These are phyloP conservation scores for Aspergillus carlsbadensis DNA, from an alignment of 495 filamentous ascomycete species.

Conservation along the genomic window DNA sequence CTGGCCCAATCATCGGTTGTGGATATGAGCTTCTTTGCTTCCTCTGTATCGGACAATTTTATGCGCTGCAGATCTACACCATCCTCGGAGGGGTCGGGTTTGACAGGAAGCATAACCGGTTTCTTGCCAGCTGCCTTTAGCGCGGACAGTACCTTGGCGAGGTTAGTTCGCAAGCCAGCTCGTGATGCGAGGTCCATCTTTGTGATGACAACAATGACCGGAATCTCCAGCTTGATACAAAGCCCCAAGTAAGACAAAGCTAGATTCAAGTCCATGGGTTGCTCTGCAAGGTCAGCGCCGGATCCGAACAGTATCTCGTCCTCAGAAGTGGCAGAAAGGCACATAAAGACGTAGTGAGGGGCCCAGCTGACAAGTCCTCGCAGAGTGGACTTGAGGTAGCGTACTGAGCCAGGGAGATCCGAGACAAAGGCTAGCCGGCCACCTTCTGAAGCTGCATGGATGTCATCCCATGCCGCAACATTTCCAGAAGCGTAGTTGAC, in stretches of 20 bases:
- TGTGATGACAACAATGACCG: constrained; percentile 79
- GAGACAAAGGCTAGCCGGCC: constrained; percentile 83
- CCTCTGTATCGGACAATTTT: constrained; percentile 43
- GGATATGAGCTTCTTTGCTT: constrained; percentile 49
- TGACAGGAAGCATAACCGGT: constrained; percentile 62
- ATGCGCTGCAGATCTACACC: constrained; percentile 37
- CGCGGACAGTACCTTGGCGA: constrained; percentile 71
- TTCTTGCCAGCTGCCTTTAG: constrained; percentile 73
- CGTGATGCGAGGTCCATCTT: constrained; percentile 87
- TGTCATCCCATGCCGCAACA: constrained; percentile 91
- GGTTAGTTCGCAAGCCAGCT: constrained; percentile 59
- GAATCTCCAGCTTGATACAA: constrained; percentile 73
- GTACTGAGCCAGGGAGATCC: constrained; percentile 86
- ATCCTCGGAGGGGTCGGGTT: constrained; percentile 37
- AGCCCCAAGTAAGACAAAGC: constrained; percentile 82
- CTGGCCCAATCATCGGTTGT: constrained; percentile 43
- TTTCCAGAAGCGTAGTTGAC: constrained; percentile 86
- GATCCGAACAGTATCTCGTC: constrained; percentile 44
- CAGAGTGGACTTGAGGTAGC: constrained; percentile 83
- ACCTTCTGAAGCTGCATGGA: constrained; percentile 70
- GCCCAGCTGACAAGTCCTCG: constrained; percentile 92
- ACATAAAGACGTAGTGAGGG: constrained; percentile 88
- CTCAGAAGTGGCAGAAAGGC: constrained; percentile 77
- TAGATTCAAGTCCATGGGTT: constrained; percentile 60
- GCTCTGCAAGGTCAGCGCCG: constrained; percentile 51